Evolutionary conservation across 192 early-diverging fungal species (phyloP).

Genomic region (Coemansia aciculifera): DNA sequence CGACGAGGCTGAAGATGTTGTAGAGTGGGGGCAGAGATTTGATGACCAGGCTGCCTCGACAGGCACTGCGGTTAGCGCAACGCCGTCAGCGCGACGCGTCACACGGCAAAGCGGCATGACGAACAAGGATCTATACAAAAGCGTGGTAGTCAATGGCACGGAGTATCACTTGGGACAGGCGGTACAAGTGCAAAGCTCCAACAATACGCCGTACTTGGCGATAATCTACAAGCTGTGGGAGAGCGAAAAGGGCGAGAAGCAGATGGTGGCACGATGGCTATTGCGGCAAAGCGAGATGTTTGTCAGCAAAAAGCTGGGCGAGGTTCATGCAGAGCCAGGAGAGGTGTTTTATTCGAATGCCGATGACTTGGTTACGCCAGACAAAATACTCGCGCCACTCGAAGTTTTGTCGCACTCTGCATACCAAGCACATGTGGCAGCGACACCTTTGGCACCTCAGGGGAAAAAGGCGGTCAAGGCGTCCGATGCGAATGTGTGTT

Average conservation of each 20-base stretch:
- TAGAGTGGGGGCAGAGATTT: conserved; percentile 41
- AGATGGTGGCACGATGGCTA: conserved; percentile 60
- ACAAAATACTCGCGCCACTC: conserved; percentile 37
- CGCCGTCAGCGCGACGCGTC: conserved; percentile 45
- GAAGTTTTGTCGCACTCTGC: conserved; percentile 25
- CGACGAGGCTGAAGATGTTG: conserved; percentile 19
- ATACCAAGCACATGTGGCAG: conserved; percentile 4
- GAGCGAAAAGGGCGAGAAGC: conserved; percentile 54
- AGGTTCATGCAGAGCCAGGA: conserved; percentile 18
- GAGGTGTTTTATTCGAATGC: conserved; percentile 55
- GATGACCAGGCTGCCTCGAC: neutral
- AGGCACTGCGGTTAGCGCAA: neutral
- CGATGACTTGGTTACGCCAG: conserved; percentile 50
- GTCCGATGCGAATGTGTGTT: conserved; percentile 2
- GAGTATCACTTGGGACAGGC: conserved; percentile 51
- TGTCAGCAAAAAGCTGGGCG: conserved; percentile 10
- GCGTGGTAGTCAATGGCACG: conserved; percentile 48
- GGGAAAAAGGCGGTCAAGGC: neutral
- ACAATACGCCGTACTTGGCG: conserved; percentile 52
- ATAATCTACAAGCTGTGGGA: conserved; percentile 61
- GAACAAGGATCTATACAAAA: conserved; percentile 51
- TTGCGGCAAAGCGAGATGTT: conserved; percentile 46
- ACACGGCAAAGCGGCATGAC: conserved; percentile 61
- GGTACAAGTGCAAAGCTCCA: conserved; percentile 32
- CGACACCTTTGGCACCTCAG: neutral